Percentiles rank a stretch among this genome's conserved stretches.
phyloP scores from a whole-genome alignment of 805 yeast genomes.

The Barnettozyma sucrosica region DNA sequence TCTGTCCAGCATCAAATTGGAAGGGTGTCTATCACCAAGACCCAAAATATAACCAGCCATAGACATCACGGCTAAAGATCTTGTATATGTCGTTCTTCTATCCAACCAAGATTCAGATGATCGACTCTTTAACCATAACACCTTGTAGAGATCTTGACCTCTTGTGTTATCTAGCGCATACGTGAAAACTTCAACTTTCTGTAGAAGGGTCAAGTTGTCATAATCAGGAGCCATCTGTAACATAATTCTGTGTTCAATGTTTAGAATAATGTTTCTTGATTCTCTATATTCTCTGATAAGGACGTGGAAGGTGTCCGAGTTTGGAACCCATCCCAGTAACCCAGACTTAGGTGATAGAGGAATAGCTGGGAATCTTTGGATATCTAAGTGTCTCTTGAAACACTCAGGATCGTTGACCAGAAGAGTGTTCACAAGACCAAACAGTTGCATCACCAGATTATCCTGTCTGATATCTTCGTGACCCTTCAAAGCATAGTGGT shows the following conservation, averaged over 20 bases:
- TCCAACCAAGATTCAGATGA: conserved; percentile 98
- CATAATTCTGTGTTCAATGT: conserved; percentile 94
- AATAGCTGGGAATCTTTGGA: conserved; percentile 87
- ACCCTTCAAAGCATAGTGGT: conserved; percentile 80
- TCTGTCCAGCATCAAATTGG: conserved; percentile 91
- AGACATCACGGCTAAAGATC: conserved; percentile 97
- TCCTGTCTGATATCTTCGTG: conserved; percentile 98
- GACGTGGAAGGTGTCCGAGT: conserved; percentile 94
- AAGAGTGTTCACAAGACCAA: conserved; percentile 90
- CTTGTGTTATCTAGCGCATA: conserved; percentile 92
- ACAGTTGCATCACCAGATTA: conserved; percentile 93
- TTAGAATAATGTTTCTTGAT: conserved; percentile 78
- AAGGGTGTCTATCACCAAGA: conserved; percentile 96
- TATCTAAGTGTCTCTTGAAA: conserved; percentile 90
- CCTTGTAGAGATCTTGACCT: conserved; percentile 94
- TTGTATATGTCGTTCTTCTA: conserved; percentile 90
- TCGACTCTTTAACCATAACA: conserved; percentile 91
- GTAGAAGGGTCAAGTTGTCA: conserved; percentile 80
- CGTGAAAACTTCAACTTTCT: conserved; percentile 94
- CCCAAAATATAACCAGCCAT: conserved; percentile 98
- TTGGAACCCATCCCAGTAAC: conserved; percentile 93
- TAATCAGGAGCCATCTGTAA: conserved; percentile 95
- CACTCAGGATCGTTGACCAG: conserved; percentile 89
- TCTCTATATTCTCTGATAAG: conserved; percentile 90
- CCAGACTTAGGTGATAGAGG: conserved; percentile 98